Evolutionary conservation across 2,329 filamentous ascomycete species (phyloP), one percentile per base, ranked within the genome.

Genomic region (Stachybotrys chlorohalonatus): DNA sequence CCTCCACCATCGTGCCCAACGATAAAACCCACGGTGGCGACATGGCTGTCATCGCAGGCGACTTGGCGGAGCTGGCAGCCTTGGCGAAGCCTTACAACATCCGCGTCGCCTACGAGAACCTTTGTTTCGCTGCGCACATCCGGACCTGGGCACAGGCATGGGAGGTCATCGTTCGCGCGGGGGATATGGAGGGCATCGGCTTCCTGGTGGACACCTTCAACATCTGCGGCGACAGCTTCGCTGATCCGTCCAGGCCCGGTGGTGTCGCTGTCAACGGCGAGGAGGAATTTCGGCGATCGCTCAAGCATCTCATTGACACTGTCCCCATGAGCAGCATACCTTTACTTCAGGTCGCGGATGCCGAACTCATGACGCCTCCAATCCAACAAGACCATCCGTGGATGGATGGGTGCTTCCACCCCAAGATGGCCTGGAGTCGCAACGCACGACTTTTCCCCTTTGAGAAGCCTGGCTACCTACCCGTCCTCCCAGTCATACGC

Each of bases 181-280:
- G 39, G 50, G 13, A 49, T 13, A 15, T 13, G 11, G 17, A 50
- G 2, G 32, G 39, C 36, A 55, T 55, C 17, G 56, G 55, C 11
- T 61, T 64, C 50, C 53, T 72, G 2, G 56, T 59, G 16, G 64
- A 71, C 24, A 66, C 63, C 3, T 67, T 68, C 45, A 61, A 66
- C 52, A 56, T 67, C 16, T 58, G 57, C 51, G 62, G 56, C 32
- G 47, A 54, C 42, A 53, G 47, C 6, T 58, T 50, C 30, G 54
- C 53, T 4, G 54, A 57, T 24, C 57, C 56, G 15, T 51, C 39
- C 5, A 7, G 11, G 5, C 17, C 16, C n/a, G 13, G 42, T 11
- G 59, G 57, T 36, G 50, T 31, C 24, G 36, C 16, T 7, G 16
- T 16, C 11, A n/a, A 51, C 31, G 48, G 42, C 13, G 31, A 51